Evolutionary conservation across 2,329 filamentous ascomycete genomes (phyloP).

Genomic region (Paecilomyces formosus): DNA sequence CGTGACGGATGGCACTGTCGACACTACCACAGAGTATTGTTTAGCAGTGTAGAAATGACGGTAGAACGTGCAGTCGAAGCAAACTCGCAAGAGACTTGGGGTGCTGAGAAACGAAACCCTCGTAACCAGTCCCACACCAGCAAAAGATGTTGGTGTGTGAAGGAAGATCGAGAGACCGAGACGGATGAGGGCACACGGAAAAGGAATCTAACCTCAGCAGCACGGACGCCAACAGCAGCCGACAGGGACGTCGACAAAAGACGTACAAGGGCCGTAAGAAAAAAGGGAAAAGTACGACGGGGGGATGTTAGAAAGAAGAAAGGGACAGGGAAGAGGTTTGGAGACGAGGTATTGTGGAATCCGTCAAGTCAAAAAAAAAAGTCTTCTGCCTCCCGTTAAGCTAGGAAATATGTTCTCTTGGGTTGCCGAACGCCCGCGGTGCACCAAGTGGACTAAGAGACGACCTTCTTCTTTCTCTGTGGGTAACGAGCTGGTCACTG

Average conservation of each 20-base stretch:
- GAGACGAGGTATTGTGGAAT: conserved; percentile 9
- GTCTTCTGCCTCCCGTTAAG: conserved; percentile 5
- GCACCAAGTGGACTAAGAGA: conserved; percentile 9
- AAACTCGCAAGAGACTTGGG: neutral
- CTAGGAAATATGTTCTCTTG: conserved; percentile 5
- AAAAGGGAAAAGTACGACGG: conserved; percentile 10
- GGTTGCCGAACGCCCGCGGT: conserved; percentile 15
- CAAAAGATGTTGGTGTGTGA: neutral
- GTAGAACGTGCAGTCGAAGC: neutral
- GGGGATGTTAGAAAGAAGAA: conserved; percentile 12
- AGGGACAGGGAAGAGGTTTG: conserved; percentile 12
- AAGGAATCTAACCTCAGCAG: conserved; percentile 12
- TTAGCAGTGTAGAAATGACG: conserved; percentile 13
- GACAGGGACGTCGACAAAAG: conserved; percentile 9
- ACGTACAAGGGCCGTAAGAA: conserved; percentile 6
- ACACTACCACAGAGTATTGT: neutral
- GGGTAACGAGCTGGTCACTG: conserved; percentile 7
- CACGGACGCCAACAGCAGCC: conserved; percentile 12
- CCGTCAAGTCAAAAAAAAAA: conserved; percentile 7
- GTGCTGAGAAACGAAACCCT: neutral
- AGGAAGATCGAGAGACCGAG: neutral
- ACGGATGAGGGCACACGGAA: conserved; percentile 1
- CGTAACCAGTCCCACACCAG: neutral
- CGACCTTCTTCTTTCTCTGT: conserved; percentile 19
- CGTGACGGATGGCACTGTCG: neutral